phyloP scores from a whole-genome alignment of 768 basidiomycete genomes.

The Suillus discolor region DNA sequence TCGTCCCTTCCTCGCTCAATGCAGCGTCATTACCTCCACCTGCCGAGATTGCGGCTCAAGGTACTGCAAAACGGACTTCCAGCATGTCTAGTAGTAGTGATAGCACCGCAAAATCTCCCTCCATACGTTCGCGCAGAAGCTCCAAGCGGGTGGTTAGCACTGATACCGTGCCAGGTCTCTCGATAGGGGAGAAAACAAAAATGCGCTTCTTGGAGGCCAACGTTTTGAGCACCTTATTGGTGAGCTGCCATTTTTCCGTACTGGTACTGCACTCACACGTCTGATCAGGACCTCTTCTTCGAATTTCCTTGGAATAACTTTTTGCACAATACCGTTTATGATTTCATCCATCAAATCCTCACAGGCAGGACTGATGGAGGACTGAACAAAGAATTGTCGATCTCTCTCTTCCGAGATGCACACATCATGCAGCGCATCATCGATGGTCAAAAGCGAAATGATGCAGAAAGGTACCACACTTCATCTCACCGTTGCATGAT shows the following conservation, averaged over 20 bases:
- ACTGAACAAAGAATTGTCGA: slow-evolving; percentile 79
- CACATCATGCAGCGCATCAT: slow-evolving; percentile 83
- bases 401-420: slow-evolving; percentile 87
- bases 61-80: slow-evolving; percentile 29
- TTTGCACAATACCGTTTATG: slow-evolving; percentile 94
- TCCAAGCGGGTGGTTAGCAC: slow-evolving; percentile 48
- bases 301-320: slow-evolving; percentile 98
- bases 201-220: slow-evolving; percentile 71
- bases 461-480: slow-evolving; percentile 64
- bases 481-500: slow-evolving; percentile 9
- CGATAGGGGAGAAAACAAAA: slow-evolving; percentile 82
- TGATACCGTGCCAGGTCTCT: slow-evolving; percentile 42
- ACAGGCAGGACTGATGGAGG: slow-evolving; percentile 85
- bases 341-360: slow-evolving; percentile 92
- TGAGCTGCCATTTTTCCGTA: slow-evolving; percentile 38
- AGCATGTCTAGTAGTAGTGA: slow-evolving; percentile 32
- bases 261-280: slow-evolving; percentile 7
- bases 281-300: slow-evolving; percentile 84
- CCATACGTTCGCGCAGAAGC: slow-evolving; percentile 55
- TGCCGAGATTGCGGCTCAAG: slow-evolving; percentile 31
- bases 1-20: slow-evolving; percentile 32
- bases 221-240: slow-evolving; percentile 76
- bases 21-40: slow-evolving; percentile 33
- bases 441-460: slow-evolving; percentile 81
- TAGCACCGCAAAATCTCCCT: slow-evolving; percentile 34